Conservation (phyloP, 2,329 filamentous ascomycete species). For the Graphiopsis chlorocephala region DNA sequence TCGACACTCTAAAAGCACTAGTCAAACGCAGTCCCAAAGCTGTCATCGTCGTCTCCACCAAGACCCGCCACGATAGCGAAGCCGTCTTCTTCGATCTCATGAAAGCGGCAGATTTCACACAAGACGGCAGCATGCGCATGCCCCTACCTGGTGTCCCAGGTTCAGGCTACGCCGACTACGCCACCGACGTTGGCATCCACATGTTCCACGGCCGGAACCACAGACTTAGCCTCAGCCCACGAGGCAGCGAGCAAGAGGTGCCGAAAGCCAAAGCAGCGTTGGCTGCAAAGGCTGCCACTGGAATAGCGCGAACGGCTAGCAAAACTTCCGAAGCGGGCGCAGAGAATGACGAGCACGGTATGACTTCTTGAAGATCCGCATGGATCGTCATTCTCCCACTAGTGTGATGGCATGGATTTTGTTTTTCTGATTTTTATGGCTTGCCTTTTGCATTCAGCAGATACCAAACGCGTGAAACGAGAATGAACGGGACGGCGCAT, state of each 20-base stretch:
- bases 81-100: conserved; percentile 64
- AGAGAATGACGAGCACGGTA: conserved; percentile 3
- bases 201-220: conserved; percentile 34
- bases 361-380: neutral
- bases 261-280: conserved; percentile 18
- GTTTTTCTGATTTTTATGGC: conserved; percentile 13
- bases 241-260: conserved; percentile 30
- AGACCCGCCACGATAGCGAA: conserved; percentile 66
- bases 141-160: conserved; percentile 34
- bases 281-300: neutral
- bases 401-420: neutral
- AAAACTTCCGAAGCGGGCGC: neutral
- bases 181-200: conserved; percentile 35
- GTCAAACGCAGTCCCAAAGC: conserved; percentile 48
- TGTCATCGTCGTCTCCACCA: conserved; percentile 60
- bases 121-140: conserved; percentile 30
- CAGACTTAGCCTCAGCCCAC: conserved; percentile 30
- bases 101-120: conserved; percentile 31
- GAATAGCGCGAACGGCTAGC: neutral
- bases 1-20: conserved; percentile 54
- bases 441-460: conserved; percentile 13
- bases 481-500: neutral
- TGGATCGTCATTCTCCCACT: neutral
- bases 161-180: conserved; percentile 36
- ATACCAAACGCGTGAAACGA: conserved; percentile 6